These are phyloP conservation scores for Aspergillus ochraceoroseus DNA, from an alignment of 2,329 filamentous ascomycete species.

Conservation along the genomic window DNA sequence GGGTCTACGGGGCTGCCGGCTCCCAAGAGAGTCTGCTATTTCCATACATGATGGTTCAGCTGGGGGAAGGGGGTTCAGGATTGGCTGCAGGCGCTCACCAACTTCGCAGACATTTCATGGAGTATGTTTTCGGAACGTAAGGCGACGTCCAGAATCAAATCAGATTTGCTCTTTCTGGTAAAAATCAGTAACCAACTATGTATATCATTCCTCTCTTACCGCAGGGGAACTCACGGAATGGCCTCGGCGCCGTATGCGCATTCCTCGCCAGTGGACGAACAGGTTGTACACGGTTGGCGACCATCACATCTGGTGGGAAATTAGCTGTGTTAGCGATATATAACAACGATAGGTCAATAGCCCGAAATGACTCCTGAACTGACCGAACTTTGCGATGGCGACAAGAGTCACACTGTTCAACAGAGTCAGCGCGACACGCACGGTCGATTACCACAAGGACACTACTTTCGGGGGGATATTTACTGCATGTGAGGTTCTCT, in stretches of 20 bases:
- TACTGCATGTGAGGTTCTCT: conserved; percentile 31
- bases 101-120: conserved; percentile 43
- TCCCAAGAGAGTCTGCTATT: conserved; percentile 12
- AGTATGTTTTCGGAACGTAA: conserved; percentile 47
- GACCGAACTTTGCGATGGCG: conserved; percentile 46
- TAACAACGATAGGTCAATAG: too few species aligned
- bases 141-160: conserved; percentile 50
- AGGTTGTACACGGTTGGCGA: conserved; percentile 42
- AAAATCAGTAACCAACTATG: not conserved
- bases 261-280: conserved; percentile 20
- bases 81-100: conserved; percentile 27
- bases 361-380: conserved; percentile 23
- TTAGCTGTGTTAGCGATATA: too few species aligned
- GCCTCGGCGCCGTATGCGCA: conserved; percentile 31
- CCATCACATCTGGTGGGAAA: conserved; percentile 47
- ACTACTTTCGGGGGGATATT: too few species aligned
- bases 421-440: too few species aligned
- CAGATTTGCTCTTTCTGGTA: conserved; percentile 48
- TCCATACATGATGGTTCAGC: too few species aligned
- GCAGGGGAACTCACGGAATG: conserved; percentile 21
- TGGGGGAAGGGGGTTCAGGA: not conserved
- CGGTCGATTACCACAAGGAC: too few species aligned
- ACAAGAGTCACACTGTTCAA: conserved; percentile 51
- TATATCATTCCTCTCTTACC: not conserved
- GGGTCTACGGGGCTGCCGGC: conserved; percentile 8